Percentiles rank a stretch among this genome's conserved stretches.
These are phyloP conservation scores for Aspergillus steynii DNA, from an alignment of 495 filamentous ascomycete species.

Conservation along the genomic window DNA sequence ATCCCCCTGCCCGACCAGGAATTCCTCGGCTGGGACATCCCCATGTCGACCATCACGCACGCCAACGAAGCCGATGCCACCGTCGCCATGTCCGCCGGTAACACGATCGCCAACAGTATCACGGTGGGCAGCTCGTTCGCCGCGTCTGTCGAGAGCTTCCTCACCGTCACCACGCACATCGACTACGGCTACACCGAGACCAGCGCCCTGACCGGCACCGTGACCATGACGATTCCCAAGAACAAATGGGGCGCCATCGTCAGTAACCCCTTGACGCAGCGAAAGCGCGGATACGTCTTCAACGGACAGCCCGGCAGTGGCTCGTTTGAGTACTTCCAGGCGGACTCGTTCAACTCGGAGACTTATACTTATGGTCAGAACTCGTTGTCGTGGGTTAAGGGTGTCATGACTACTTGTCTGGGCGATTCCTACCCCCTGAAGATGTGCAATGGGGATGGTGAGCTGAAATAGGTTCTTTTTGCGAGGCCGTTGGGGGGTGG, in stretches of 20 bases:
- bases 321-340: slow-evolving; percentile 17
- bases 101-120: slow-evolving; percentile 17
- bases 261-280: slow-evolving; percentile 19
- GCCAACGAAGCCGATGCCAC: slow-evolving; percentile 20
- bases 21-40: slow-evolving; percentile 22
- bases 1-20: slow-evolving; percentile 16
- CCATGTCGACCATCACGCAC: slow-evolving; percentile 18
- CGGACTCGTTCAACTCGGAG: slow-evolving; percentile 16
- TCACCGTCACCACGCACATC: slow-evolving; percentile 5
- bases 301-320: slow-evolving; percentile 13
- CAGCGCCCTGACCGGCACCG: slow-evolving; percentile 18
- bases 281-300: slow-evolving; percentile 16
- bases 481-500: too few species aligned
- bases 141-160: slow-evolving; percentile 11
- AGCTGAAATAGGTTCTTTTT: slow-evolving; percentile 9
- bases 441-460: slow-evolving; percentile 13
- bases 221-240: slow-evolving; percentile 20
- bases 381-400: slow-evolving; percentile 17
- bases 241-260: slow-evolving; percentile 21
- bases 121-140: slow-evolving; percentile 6
- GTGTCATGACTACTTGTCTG: slow-evolving; percentile 19
- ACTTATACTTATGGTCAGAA: slow-evolving; percentile 3
- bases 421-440: slow-evolving; percentile 16
- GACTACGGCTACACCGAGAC: slow-evolving; percentile 11
- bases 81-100: slow-evolving; percentile 11